Base-by-base conservation (phyloP, 2,329 filamentous ascomycete species). In the Fusarium zealandicum region DNA sequence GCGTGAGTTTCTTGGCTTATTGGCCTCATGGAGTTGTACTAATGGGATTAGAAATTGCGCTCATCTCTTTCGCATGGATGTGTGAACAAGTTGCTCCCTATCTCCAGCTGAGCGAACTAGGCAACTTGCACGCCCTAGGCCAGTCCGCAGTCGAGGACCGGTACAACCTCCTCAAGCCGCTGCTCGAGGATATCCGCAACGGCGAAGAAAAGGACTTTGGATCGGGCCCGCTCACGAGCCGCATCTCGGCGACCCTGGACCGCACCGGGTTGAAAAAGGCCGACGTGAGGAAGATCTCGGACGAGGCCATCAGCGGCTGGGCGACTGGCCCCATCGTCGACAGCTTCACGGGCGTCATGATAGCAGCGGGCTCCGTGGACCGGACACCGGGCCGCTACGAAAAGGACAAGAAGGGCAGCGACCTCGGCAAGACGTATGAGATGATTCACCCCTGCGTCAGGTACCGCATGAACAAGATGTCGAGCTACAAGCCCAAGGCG, bases 21-120 rank as follows among this genome's bases (percentile, higher is more conserved):
- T 3, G 2, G 6, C 2, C 25, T 30, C 20, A 22, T 18, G 35
- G 17, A 1, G 10, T 18, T 14, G 9, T 37, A 18, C 53, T 65
- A 8, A 63, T 37, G 4, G 4, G 10, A 5, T 7, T 18, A 66
- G 64, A 67, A 60, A 67, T 67, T 20, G 60, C 64, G 7, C 53
- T 65, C 41, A 67, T 67, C 32, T 62, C 64, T 1, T 67, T 67
- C 33, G 64, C 54, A 5, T 67, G 64, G 64, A 67, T 67, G 64
- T 65, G 63, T 32, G 64, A 67, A n/a, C 64, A 67, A 45, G 57
- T 67, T 12, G 47, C 54, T n/a, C 49, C 57, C 5, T 55, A 61
- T 36, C 45, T 64, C 6, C 49, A 61, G 14, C 54, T 64, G 28
- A 39, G 44, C 12, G 43, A 52, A 17, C 43, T 50, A 9, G 59